A percentile compares a stretch with the other conserved stretches of the same genome.
Conservation (phyloP, 768 basidiomycete species). For the Macrolepiota fuliginosa region DNA sequence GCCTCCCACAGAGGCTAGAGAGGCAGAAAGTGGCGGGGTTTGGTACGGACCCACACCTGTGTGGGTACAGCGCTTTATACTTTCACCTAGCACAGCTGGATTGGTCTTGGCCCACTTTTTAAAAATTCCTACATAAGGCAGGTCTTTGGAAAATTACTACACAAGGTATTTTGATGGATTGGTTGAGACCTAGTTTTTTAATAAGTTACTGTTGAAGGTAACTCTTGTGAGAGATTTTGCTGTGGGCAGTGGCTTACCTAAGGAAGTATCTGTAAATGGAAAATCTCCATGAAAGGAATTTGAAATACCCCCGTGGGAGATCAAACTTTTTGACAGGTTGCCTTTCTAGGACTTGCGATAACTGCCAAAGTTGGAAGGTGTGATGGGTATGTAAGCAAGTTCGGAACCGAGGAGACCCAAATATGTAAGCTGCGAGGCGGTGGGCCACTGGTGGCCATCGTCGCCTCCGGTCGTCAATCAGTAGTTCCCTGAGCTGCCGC, state of each 20-base stretch:
- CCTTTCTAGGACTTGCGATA: background rate
- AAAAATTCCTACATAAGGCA: constrained; percentile 1
- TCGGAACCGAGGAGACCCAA: no score
- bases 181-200: constrained; percentile 6
- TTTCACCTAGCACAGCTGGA: background rate
- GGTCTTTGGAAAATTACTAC: background rate
- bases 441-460: no score
- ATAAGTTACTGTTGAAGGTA: constrained; percentile 1
- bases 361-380: background rate
- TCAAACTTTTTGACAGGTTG: background rate
- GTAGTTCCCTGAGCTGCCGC: no score
- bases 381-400: no score
- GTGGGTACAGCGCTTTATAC: constrained; percentile 6
- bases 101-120: constrained; percentile 5
- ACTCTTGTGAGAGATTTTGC: background rate
- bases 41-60: background rate
- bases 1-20: background rate
- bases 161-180: constrained; percentile 6
- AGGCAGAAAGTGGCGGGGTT: background rate
- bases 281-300: background rate
- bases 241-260: background rate
- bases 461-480: no score
- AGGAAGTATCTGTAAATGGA: background rate
- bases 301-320: constrained; percentile 1
- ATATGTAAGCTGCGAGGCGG: no score